Evolutionary conservation across 768 basidiomycete genomes (phyloP).

Genomic region (Lactifluus subvellereus): DNA sequence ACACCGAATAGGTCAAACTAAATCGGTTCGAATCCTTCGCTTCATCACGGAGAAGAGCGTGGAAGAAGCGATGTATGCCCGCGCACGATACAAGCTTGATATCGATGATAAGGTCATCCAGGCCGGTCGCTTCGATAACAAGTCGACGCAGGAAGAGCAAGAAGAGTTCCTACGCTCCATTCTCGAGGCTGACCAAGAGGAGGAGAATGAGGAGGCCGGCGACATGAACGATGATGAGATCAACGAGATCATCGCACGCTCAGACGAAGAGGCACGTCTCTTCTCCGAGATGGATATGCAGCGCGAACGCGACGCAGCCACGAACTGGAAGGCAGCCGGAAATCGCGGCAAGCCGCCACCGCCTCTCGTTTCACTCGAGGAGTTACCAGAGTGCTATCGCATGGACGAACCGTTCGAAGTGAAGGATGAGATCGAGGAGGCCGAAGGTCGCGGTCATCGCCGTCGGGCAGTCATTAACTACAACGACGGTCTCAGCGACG

Average conservation of each 20-base stretch:
- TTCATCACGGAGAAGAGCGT: slow-evolving; percentile 98
- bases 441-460: slow-evolving; percentile 81
- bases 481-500: slow-evolving; percentile 90
- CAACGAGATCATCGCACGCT: slow-evolving; percentile 86
- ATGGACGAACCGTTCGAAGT: slow-evolving; percentile 73
- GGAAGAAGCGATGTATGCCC: slow-evolving; percentile 95
- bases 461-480: slow-evolving; percentile 82
- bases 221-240: slow-evolving; percentile 94
- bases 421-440: slow-evolving; percentile 53
- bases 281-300: slow-evolving; percentile 82
- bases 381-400: slow-evolving; percentile 90
- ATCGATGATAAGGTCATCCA: slow-evolving; percentile 99
- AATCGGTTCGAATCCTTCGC: slow-evolving; percentile 91
- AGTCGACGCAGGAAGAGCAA: slow-evolving; percentile 95
- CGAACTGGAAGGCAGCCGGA: slow-evolving; percentile 66
- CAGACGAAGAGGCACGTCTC: slow-evolving; percentile 65
- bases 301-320: slow-evolving; percentile 61
- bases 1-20: slow-evolving; percentile 99
- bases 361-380: slow-evolving; percentile 76
- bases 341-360: slow-evolving; percentile 72
- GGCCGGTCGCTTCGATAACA: slow-evolving; percentile 98
- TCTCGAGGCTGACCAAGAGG: slow-evolving; percentile 84
- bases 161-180: slow-evolving; percentile 92
- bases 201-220: slow-evolving; percentile 83
- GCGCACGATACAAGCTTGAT: slow-evolving; percentile 93